These are phyloP conservation scores for button mushroom (Agaricus bisporus) DNA, from an alignment of 768 basidiomycete species.

Conservation along the genomic window DNA sequence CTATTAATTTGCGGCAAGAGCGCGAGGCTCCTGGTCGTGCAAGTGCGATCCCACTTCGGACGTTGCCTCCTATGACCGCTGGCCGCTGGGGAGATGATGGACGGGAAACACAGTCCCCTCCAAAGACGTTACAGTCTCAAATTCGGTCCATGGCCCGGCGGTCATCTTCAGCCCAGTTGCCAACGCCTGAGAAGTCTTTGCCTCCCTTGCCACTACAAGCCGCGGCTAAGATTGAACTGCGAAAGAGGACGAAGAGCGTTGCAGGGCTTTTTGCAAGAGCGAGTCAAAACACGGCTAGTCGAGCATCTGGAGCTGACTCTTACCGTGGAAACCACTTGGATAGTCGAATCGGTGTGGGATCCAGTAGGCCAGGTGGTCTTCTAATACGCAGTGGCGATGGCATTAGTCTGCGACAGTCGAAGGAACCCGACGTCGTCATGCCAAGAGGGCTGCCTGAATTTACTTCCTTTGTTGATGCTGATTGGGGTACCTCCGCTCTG, in stretches of 20 bases:
- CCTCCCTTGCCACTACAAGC: background rate
- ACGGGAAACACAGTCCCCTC: background rate
- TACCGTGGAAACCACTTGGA: background rate
- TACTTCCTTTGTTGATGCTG: background rate
- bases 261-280: slow-evolving; percentile 1
- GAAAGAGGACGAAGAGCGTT: slow-evolving; percentile 5
- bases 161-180: slow-evolving; percentile 4
- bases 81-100: background rate
- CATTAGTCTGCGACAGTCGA: slow-evolving; percentile 7
- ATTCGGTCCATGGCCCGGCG: background rate
- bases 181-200: background rate
- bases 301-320: background rate
- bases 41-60: background rate
- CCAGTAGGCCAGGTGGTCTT: background rate
- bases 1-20: background rate
- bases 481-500: background rate
- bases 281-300: background rate
- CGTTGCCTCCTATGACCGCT: background rate
- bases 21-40: background rate
- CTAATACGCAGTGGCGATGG: slow-evolving; percentile 8
- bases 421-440: background rate
- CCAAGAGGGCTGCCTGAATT: background rate
- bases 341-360: background rate
- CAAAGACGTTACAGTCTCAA: background rate
- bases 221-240: background rate